Evolutionary conservation across 2,329 filamentous ascomycete genomes (phyloP).

Genomic region (Trichoderma sp.): DNA sequence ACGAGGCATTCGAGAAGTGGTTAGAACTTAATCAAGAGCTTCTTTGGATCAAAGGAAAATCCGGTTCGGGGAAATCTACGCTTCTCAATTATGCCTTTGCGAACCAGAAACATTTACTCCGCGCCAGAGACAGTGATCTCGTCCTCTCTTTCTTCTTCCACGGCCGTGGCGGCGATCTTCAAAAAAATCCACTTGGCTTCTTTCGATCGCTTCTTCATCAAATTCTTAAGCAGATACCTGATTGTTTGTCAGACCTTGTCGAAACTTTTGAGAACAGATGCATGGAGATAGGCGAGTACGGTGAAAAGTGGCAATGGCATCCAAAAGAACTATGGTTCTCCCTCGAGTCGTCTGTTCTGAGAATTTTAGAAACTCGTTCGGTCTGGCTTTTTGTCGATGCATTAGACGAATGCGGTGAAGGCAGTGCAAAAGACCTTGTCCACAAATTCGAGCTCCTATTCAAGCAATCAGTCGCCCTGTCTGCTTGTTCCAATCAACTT

Average conservation of each 20-base stretch:
- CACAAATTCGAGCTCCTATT: constrained; percentile 23
- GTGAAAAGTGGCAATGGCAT: constrained; percentile 35
- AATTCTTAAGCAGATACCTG: constrained; percentile 33
- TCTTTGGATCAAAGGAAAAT: constrained; percentile 45
- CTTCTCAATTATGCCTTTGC: constrained; percentile 40
- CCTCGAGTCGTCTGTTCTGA: constrained; percentile 30
- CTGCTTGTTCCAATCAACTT: not conserved
- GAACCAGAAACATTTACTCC: constrained; percentile 26
- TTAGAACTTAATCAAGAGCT: constrained; percentile 25
- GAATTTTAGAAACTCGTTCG: constrained; percentile 27
- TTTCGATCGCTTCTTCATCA: constrained; percentile 41
- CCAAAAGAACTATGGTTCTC: constrained; percentile 28
- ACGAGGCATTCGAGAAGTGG: constrained; percentile 34
- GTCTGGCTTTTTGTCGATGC: constrained; percentile 40
- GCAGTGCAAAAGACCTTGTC: constrained; percentile 29
- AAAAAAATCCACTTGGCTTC: constrained; percentile 39
- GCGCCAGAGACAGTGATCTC: constrained; percentile 13
- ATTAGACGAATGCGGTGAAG: constrained; percentile 39
- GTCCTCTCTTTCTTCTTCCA: constrained; percentile 43
- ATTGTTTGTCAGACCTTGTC: constrained; percentile 29
- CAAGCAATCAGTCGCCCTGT: constrained; percentile 14
- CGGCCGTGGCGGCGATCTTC: constrained; percentile 35
- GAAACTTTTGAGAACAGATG: constrained; percentile 23
- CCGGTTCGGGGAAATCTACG: constrained; percentile 45
- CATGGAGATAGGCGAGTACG: constrained; percentile 23